Evolutionary conservation across 2,329 filamentous ascomycete species (phyloP), one percentile per base, ranked within the genome.

Genomic region (Pseudonectria buxi): DNA sequence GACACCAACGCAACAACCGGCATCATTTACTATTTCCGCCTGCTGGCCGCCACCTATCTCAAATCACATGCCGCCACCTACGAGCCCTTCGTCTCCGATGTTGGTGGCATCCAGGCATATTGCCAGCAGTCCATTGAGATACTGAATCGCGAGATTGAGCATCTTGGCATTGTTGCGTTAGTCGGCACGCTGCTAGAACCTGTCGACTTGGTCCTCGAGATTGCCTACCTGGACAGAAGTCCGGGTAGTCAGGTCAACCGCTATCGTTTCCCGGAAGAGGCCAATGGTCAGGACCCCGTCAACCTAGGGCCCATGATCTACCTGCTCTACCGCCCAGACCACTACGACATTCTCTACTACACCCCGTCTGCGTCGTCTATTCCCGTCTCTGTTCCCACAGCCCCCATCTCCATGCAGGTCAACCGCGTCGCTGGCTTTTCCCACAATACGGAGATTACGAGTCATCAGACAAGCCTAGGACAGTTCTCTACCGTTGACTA

Each of bases 311-410:
- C 71, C 16, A 68, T 74, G 24, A 74, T 81, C 25, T 68, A 76
- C 47, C 65, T 73, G 41, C 72, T 71, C 54, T 89, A 65, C 74
- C 80, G 67, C 57, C 94, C 68, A 28, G 87, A 86, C 41, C 92
- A 96, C 62, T 98, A 96, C 61, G 92, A 96, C 60, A 81, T 98
- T 42, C 72, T 96, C 24, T 98, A 98, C 68, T 81, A 78, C 56
- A 67, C 71, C 36, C 51, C 39, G 2, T 43, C 42, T 7, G 32
- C 39, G 29, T 39, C 44, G 30, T 43, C 39, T 33, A 49, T 37
- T 46, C 56, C 36, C 45, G 40, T 54, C 35, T 40, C 53, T 33
- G 29, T 45, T 37, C 40, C 53, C 54, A 24, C 35, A 13, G 29
- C 52, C 10, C 55, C 59, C 2, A 43, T 59, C 10, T 49, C 60